phyloP scores from a whole-genome alignment of 306 rosid genomes.

The Glycine latifolia region DNA sequence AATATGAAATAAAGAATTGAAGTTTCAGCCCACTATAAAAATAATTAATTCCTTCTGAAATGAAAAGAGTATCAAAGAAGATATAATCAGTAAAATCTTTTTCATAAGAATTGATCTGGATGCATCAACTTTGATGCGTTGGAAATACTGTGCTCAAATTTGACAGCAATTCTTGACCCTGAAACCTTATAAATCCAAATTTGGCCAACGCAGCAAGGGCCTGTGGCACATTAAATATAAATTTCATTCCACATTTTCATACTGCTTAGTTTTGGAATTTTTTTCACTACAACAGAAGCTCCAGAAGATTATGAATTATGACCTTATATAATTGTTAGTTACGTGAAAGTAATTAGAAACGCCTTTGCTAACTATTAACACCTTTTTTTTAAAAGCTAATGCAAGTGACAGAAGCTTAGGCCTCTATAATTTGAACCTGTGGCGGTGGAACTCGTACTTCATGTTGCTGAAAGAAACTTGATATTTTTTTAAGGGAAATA shows the following conservation, averaged over 20 bases:
- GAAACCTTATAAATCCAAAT: background rate
- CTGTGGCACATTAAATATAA: background rate
- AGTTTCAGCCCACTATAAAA: background rate
- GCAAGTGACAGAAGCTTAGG: background rate
- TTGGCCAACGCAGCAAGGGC: background rate
- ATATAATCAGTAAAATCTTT: background rate
- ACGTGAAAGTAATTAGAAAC: background rate
- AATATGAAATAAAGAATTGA: background rate
- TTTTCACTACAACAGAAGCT: background rate
- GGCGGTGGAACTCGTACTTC: background rate
- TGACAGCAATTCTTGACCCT: background rate
- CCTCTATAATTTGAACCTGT: background rate
- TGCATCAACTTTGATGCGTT: background rate
- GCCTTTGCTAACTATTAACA: background rate
- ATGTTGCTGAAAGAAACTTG: conserved; percentile 6
- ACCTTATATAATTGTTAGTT: background rate
- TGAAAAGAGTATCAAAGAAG: background rate
- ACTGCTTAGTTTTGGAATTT: no score
- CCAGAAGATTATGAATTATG: background rate
- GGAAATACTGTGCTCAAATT: background rate
- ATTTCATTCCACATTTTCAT: background rate
- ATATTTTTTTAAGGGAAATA: background rate
- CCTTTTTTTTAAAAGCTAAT: background rate
- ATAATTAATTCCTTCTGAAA: background rate
- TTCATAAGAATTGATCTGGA: background rate